phyloP scores from a whole-genome alignment of 1,139 yeast genomes.

The Candida gigantensis region DNA sequence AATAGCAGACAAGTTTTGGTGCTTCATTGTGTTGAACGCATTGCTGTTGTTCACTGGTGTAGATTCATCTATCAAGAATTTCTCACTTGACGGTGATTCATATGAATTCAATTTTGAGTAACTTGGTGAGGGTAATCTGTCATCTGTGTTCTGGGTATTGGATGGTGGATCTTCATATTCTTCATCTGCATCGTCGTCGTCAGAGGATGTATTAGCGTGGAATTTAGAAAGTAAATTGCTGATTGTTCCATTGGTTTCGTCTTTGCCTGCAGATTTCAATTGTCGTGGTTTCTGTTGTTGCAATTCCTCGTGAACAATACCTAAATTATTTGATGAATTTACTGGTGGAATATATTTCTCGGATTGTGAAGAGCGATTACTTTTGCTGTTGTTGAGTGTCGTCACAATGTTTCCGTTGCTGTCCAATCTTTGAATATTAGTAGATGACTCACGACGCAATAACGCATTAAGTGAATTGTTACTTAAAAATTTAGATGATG shows the following conservation, averaged over 20 bases:
- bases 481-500: slow-evolving; percentile 32
- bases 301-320: slow-evolving; percentile 37
- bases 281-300: slow-evolving; percentile 17
- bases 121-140: slow-evolving; percentile 6
- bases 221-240: slow-evolving; percentile 29
- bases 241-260: slow-evolving; percentile 21
- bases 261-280: slow-evolving; percentile 7
- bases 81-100: slow-evolving; percentile 19
- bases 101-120: slow-evolving; percentile 16
- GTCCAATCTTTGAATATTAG: slow-evolving; percentile 53
- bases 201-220: slow-evolving; percentile 5
- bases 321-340: slow-evolving; percentile 30
- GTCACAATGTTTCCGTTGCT: slow-evolving; percentile 56
- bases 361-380: slow-evolving; percentile 13
- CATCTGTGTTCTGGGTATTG: slow-evolving; percentile 3
- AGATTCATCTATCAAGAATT: slow-evolving; percentile 11
- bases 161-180: not conserved
- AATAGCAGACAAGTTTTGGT: slow-evolving; percentile 21
- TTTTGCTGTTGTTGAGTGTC: slow-evolving; percentile 15
- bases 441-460: slow-evolving; percentile 37
- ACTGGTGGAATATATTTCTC: slow-evolving; percentile 17
- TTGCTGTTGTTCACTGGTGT: slow-evolving; percentile 8
- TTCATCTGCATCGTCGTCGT: not conserved
- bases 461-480: slow-evolving; percentile 31
- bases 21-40: slow-evolving; percentile 12